Conservation (phyloP, 768 basidiomycete genomes). For the Calvatia gigantea region DNA sequence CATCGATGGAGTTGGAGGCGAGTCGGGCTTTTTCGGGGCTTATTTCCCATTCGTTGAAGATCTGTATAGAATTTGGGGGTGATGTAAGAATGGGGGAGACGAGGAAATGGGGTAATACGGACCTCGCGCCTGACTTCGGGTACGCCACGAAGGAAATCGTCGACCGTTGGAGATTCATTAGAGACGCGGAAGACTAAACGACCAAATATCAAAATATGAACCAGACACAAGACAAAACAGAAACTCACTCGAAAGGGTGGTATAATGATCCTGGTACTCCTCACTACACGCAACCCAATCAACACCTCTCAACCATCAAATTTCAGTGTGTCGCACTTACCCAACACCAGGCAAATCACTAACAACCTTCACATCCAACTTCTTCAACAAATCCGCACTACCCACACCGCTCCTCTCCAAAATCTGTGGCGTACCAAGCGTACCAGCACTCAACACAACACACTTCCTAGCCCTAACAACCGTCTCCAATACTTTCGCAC, state of each 20-base stretch:
- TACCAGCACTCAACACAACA: conserved; percentile 64
- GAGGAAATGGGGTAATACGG: conserved; percentile 12
- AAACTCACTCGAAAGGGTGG: conserved; percentile 55
- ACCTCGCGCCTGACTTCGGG: conserved; percentile 56
- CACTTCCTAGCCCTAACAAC: conserved; percentile 64
- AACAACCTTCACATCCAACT: conserved; percentile 57
- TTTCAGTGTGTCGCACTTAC: conserved; percentile 28
- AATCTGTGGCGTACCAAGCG: conserved; percentile 70
- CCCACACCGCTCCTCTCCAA: conserved; percentile 74
- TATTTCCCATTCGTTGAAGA: conserved; percentile 62
- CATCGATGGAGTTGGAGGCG: conserved; percentile 70
- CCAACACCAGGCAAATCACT: conserved; percentile 71
- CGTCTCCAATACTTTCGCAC: conserved; percentile 51
- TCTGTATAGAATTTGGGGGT: conserved; percentile 21
- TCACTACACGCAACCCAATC: conserved; percentile 36
- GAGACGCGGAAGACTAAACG: conserved; percentile 59
- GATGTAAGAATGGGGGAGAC: neutral
- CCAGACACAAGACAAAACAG: neutral
- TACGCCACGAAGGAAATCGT: conserved; percentile 70
- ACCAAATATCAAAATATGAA: neutral
- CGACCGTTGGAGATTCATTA: conserved; percentile 57
- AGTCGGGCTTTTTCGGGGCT: conserved; percentile 67
- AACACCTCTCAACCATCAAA: neutral
- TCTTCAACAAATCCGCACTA: conserved; percentile 46
- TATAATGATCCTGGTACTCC: conserved; percentile 75